Percentiles rank a stretch among this genome's conserved stretches.
Conservation (phyloP, 257 asterid species). For the Eustoma russellianum region DNA sequence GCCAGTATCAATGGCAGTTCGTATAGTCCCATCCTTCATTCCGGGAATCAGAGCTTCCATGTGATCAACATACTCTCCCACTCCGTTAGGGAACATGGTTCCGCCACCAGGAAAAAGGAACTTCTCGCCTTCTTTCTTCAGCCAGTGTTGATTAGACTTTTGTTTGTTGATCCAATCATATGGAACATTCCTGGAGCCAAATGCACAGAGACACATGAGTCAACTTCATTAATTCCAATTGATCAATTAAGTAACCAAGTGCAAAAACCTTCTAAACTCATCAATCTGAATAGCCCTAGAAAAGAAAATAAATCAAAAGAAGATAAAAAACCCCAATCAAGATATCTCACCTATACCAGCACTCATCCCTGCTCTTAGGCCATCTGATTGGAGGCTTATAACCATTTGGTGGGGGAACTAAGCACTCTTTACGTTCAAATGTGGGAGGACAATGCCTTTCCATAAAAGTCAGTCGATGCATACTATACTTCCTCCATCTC, state of each 20-base stretch:
- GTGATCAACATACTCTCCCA: constrained; percentile 67
- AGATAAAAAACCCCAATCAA: not conserved
- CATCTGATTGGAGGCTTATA: constrained; percentile 70
- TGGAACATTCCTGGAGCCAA: constrained; percentile 68
- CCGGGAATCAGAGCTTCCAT: constrained; percentile 81
- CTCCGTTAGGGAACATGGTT: constrained; percentile 97
- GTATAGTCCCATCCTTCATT: constrained; percentile 81
- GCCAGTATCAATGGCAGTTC: constrained; percentile 98
- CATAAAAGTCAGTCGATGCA: constrained; percentile 51
- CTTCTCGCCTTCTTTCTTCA: constrained; percentile 87
- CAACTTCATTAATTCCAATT: no score
- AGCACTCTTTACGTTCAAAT: constrained; percentile 64
- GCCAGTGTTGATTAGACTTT: constrained; percentile 95
- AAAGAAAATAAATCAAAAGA: not conserved
- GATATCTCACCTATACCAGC: constrained; percentile 70
- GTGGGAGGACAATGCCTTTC: constrained; percentile 94
- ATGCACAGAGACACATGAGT: not conserved
- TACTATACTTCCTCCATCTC: constrained; percentile 72
- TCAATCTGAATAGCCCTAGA: not conserved
- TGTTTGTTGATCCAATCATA: constrained; percentile 96
- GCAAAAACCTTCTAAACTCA: not conserved
- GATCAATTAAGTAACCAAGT: no score
- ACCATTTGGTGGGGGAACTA: constrained; percentile 86
- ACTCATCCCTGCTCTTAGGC: constrained; percentile 81
- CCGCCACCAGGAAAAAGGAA: constrained; percentile 98